These are phyloP conservation scores for Aschersonia sp. DNA, from an alignment of 2,329 filamentous ascomycete genomes.

Conservation along the genomic window DNA sequence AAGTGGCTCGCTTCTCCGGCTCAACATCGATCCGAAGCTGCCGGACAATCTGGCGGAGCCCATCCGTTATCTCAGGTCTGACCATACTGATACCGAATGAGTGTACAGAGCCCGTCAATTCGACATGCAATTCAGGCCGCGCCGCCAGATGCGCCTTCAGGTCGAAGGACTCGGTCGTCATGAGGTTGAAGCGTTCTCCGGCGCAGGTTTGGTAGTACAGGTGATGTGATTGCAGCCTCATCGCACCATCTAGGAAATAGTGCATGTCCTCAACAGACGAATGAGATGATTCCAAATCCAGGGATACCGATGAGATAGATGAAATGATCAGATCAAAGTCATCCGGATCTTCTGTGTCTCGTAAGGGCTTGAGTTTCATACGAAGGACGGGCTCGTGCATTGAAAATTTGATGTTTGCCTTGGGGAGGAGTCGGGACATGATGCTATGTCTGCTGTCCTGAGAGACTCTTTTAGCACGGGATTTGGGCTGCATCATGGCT, in stretches of 20 bases:
- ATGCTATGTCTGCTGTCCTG: slow-evolving; percentile 46
- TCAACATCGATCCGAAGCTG: slow-evolving; percentile 63
- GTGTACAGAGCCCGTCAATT: slow-evolving; percentile 64
- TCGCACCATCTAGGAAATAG: slow-evolving; percentile 71
- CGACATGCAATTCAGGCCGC: slow-evolving; percentile 70
- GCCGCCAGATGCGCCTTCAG: slow-evolving; percentile 75
- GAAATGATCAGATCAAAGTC: slow-evolving; percentile 95
- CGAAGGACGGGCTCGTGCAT: slow-evolving; percentile 92
- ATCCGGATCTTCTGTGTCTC: slow-evolving; percentile 47
- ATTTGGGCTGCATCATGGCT: slow-evolving; percentile 51
- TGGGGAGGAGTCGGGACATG: slow-evolving; percentile 82
- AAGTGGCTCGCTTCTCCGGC: slow-evolving; percentile 35
- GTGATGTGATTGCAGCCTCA: slow-evolving; percentile 72
- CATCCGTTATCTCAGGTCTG: slow-evolving; percentile 81
- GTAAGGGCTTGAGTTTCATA: slow-evolving; percentile 71
- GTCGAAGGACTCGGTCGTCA: slow-evolving; percentile 79
- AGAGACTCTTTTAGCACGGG: slow-evolving; percentile 16
- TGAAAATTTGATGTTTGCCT: slow-evolving; percentile 87
- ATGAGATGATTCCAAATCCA: slow-evolving; percentile 94
- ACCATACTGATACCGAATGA: slow-evolving; percentile 84
- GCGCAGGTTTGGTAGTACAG: slow-evolving; percentile 88
- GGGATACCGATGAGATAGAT: slow-evolving; percentile 80
- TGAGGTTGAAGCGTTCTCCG: slow-evolving; percentile 69
- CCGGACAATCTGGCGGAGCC: slow-evolving; percentile 77
- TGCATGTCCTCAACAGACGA: slow-evolving; percentile 70